These are phyloP conservation scores for Priceomyces haplophilus DNA, from an alignment of 805 yeast genomes.

Conservation along the genomic window DNA sequence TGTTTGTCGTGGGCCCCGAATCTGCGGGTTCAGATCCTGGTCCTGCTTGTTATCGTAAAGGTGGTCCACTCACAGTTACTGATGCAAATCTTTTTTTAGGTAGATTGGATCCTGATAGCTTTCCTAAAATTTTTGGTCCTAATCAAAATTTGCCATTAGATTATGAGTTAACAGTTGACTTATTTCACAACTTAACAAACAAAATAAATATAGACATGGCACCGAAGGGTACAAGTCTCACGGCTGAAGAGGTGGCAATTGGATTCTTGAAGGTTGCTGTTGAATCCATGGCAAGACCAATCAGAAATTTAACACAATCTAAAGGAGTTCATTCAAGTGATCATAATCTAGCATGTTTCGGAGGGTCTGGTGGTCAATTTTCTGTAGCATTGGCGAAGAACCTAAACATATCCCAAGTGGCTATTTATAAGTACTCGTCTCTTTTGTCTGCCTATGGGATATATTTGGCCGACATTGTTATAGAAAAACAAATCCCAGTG, in stretches of 20 bases:
- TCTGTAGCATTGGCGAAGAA: constrained; percentile 27
- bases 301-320: constrained; percentile 35
- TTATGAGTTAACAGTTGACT: constrained; percentile 42
- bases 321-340: constrained; percentile 28
- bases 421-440: constrained; percentile 34
- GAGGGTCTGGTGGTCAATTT: constrained; percentile 39
- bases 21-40: constrained; percentile 89
- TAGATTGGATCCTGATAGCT: constrained; percentile 66
- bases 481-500: constrained; percentile 36
- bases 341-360: constrained; percentile 34
- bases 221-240: constrained; percentile 14
- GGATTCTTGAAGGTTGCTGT: constrained; percentile 35
- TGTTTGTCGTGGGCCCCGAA: constrained; percentile 79
- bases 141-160: constrained; percentile 62
- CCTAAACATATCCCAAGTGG: constrained; percentile 26
- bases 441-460: constrained; percentile 35
- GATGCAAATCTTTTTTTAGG: constrained; percentile 80
- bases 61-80: constrained; percentile 80
- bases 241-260: constrained; percentile 31
- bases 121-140: constrained; percentile 83
- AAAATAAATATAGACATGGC: constrained; percentile 43
- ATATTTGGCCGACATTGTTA: constrained; percentile 31
- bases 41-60: constrained; percentile 82
- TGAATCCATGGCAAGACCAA: constrained; percentile 34
- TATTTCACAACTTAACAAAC: constrained; percentile 46